phyloP scores from a whole-genome alignment of 192 early-diverging fungal species.

The Geranomyces michiganensis region DNA sequence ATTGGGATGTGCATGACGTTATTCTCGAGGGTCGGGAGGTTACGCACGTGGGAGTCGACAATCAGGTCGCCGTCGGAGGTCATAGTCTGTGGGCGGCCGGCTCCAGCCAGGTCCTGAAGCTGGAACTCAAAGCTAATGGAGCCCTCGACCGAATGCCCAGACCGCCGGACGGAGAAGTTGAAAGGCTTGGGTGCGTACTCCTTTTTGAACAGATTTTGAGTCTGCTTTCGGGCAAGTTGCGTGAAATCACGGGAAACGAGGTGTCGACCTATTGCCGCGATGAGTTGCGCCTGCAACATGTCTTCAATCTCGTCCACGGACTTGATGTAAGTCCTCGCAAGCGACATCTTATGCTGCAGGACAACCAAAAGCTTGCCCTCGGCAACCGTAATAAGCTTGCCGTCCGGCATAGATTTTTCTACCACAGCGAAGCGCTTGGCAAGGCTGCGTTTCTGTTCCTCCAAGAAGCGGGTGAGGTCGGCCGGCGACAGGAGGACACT shows the following conservation, averaged over 20 bases:
- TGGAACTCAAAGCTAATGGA: conserved; percentile 25
- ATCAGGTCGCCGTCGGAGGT: not conserved
- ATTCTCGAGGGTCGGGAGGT: not conserved
- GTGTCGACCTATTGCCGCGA: conserved; percentile 10
- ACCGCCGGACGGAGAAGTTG: conserved; percentile 30
- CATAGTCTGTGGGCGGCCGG: not conserved
- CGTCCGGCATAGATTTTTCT: not conserved
- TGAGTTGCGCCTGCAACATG: conserved; percentile 12
- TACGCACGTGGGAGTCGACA: not conserved
- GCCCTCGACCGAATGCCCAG: conserved; percentile 35
- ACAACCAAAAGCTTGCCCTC: conserved; percentile 6
- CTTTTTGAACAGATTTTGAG: conserved; percentile 13
- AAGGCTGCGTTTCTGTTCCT: conserved; percentile 22
- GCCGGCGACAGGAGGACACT: conserved; percentile 13
- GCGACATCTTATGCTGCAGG: not conserved
- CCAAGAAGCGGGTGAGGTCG: conserved; percentile 18
- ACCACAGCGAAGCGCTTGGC: conserved; percentile 2
- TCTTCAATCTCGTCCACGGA: conserved; percentile 7
- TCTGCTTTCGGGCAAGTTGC: conserved; percentile 20
- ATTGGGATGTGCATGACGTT: conserved; percentile 14
- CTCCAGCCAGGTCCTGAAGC: not conserved
- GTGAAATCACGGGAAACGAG: conserved; percentile 20
- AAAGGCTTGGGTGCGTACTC: conserved; percentile 24
- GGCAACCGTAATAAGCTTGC: not conserved
- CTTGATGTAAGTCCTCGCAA: conserved; percentile 4